phyloP scores from a whole-genome alignment of 2,329 filamentous ascomycete species.

The Sporothrix brasiliensis region DNA sequence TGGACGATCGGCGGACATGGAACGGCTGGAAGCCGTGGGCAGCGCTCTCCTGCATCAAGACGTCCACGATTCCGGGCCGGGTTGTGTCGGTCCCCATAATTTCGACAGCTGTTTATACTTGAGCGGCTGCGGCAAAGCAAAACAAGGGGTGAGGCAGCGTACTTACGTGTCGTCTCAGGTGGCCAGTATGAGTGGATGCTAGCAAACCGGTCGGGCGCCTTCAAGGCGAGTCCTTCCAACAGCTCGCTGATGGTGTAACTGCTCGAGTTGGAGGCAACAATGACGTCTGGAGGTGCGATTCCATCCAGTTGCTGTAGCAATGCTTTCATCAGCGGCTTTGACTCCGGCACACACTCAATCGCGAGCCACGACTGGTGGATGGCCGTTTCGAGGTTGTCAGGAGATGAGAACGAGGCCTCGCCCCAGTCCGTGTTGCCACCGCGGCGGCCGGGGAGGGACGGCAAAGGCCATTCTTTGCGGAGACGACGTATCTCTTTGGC shows the following conservation, averaged over 20 bases:
- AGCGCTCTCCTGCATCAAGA: not conserved
- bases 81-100: constrained; percentile 13
- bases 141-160: too few species aligned
- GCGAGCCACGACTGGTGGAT: constrained; percentile 20
- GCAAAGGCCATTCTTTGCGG: constrained; percentile 5
- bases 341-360: constrained; percentile 26
- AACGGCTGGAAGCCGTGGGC: constrained; percentile 27
- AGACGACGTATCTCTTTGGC: not conserved
- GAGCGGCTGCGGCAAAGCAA: too few species aligned
- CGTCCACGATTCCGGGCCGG: not conserved
- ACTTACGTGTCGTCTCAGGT: constrained; percentile 23
- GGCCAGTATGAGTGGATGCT: constrained; percentile 29
- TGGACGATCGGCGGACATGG: constrained; percentile 13
- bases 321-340: not conserved
- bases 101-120: constrained; percentile 17
- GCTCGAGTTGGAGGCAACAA: constrained; percentile 24
- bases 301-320: constrained; percentile 13
- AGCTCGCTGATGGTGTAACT: constrained; percentile 22
- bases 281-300: not conserved
- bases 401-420: not conserved
- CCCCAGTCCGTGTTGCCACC: constrained; percentile 6
- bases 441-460: not conserved
- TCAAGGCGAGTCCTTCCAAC: not conserved
- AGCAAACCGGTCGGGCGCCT: constrained; percentile 8
- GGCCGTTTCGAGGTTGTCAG: not conserved